Evolutionary conservation across 106 monocot species (phyloP).

Genomic region (Iris macrosiphon): DNA sequence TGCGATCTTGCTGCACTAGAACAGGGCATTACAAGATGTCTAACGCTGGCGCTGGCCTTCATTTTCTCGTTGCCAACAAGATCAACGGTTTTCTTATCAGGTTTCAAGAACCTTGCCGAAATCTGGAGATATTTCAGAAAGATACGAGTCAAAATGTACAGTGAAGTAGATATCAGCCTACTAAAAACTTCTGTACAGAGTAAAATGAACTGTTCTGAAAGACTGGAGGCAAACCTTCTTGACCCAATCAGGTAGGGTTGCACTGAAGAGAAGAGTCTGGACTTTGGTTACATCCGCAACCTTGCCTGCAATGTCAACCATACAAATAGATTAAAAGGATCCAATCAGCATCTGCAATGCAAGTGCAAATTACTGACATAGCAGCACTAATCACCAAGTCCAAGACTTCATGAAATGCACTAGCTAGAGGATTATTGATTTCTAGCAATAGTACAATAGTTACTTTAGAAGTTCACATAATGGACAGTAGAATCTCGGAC

Average conservation of each 20-base stretch:
- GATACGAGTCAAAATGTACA: neutral
- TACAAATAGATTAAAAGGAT: neutral
- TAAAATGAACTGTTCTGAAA: neutral
- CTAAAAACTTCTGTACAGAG: neutral
- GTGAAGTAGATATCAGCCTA: too few species aligned
- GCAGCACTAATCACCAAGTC: neutral
- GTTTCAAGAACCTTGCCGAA: conserved; percentile 63
- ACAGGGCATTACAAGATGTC: conserved; percentile 90
- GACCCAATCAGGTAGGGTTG: conserved; percentile 93
- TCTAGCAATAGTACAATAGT: too few species aligned
- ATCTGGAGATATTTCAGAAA: conserved; percentile 50
- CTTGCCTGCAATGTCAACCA: conserved; percentile 40
- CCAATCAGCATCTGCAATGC: neutral
- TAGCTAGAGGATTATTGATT: neutral
- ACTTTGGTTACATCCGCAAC: conserved; percentile 87
- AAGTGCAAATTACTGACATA: neutral
- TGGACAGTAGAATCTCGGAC: too few species aligned
- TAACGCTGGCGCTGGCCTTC: conserved; percentile 92
- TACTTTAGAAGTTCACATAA: too few species aligned
- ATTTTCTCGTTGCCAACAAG: conserved; percentile 98
- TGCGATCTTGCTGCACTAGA: conserved; percentile 63
- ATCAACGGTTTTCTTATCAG: conserved; percentile 69
- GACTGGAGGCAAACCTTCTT: conserved; percentile 50
- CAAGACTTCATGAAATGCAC: neutral
- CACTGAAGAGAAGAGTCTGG: conserved; percentile 97